Base-by-base conservation (phyloP, 2,329 filamentous ascomycete genomes). In the Geoglossum cookeanum region DNA sequence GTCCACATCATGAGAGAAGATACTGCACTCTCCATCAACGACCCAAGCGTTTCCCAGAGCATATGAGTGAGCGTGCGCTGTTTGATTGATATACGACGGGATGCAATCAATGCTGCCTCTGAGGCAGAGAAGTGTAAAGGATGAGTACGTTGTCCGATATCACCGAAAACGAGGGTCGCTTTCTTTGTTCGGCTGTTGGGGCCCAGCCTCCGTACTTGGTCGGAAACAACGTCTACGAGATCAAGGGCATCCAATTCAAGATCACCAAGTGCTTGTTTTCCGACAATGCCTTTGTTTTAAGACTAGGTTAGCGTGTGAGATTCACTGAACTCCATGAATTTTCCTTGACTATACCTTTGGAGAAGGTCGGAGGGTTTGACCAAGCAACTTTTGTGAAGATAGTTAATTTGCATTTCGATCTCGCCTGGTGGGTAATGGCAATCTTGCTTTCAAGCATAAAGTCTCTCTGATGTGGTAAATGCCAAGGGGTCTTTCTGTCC, bases 391-490 rank as follows among this genome's bases (percentile, higher is more conserved):
- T 85, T 56, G 83, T 86, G 70, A 87, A 94, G 48, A 97, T 80
- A 30, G 89, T 85, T 57, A 98, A 78, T 71, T 92, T 96, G 69
- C 88, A 94, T 68, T 85, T 89, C 11, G 87, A 89, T 71, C 97
- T 97, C 56, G 88, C 83, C 59, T 91, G 78, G 65, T 97, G 88
- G 1, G 92, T 96, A 61, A 98, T 92, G 61, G 96, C 88, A 61
- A 95, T 82, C 70, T 95, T 96, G 62, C 81, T 91, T 58, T 94
- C 80, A 27, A 96, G 74, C 63, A 84, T 83, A 70, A 97, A 94
- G 55, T 81, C 78, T 54, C 81, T 76, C 56, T 84, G 80, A 66
- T 89, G 83, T 11, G 92, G 92, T 42, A 97, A 75, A 72, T 95
- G 88, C 87, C 88, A 94, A 0, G 81, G 79, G 0, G 75, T 76